Percentiles rank a stretch among this genome's conserved stretches.
Evolutionary conservation across 805 yeast species (phyloP).

Genomic region (Ogataea chonburiensis): DNA sequence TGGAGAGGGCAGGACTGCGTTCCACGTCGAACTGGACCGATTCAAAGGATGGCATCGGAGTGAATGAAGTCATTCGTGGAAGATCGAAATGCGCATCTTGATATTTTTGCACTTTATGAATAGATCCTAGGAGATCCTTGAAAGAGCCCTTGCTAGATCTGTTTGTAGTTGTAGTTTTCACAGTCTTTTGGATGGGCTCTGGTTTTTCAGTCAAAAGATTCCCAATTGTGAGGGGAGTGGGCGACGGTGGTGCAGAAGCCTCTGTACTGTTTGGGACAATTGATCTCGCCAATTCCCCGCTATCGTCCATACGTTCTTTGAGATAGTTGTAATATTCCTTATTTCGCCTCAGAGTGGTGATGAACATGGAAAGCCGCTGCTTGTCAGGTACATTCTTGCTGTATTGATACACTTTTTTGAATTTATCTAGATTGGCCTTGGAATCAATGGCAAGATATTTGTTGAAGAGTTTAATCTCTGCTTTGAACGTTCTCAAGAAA

Average conservation of each 20-base stretch:
- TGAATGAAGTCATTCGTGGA: conserved; percentile 29
- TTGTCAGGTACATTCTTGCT: conserved; percentile 8
- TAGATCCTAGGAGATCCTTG: conserved; percentile 24
- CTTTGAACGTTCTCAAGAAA: conserved; percentile 20
- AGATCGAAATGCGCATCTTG: conserved; percentile 11
- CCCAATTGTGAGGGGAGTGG: conserved; percentile 8
- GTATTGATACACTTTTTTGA: conserved; percentile 16
- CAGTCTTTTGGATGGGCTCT: background rate
- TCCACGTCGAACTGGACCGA: conserved; percentile 2
- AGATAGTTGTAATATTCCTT: conserved; percentile 18
- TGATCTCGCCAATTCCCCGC: background rate
- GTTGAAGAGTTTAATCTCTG: conserved; percentile 20
- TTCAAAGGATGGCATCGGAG: conserved; percentile 21
- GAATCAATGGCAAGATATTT: conserved; percentile 13
- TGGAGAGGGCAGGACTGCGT: conserved; percentile 1
- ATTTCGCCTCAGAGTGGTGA: conserved; percentile 27
- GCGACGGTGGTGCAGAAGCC: background rate
- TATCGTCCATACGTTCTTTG: conserved; percentile 1
- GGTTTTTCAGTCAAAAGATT: conserved; percentile 3
- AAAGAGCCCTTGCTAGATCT: conserved; percentile 14
- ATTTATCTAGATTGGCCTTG: conserved; percentile 14
- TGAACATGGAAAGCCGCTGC: conserved; percentile 16
- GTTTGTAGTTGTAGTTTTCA: background rate
- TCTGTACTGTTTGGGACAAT: background rate
- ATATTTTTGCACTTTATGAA: conserved; percentile 24